Percentiles rank a stretch among this genome's conserved stretches.
Evolutionary conservation across 2,329 filamentous ascomycete genomes (phyloP).

Genomic region (Rhexocercosporidium sp.): DNA sequence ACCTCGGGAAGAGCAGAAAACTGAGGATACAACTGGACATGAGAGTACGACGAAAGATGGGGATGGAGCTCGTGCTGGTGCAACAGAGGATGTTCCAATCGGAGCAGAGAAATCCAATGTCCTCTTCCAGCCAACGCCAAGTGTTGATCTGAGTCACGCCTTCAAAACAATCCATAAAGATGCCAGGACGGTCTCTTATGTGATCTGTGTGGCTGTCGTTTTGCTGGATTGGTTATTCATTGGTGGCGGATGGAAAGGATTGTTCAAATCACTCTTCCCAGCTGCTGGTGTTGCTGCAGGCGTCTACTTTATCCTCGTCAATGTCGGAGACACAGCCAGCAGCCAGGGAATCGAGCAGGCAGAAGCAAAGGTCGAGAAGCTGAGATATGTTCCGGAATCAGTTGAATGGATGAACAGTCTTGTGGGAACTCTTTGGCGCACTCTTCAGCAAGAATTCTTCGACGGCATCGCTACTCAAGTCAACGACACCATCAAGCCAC

Average conservation of each 20-base stretch:
- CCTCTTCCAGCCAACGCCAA: slow-evolving; percentile 29
- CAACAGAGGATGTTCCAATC: slow-evolving; percentile 31
- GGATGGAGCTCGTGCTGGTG: slow-evolving; percentile 25
- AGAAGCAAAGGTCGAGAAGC: slow-evolving; percentile 27
- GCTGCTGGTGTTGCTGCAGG: slow-evolving; percentile 25
- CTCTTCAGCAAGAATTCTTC: slow-evolving; percentile 29
- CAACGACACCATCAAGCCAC: slow-evolving; percentile 31
- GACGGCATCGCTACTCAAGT: slow-evolving; percentile 27
- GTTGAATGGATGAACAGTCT: slow-evolving; percentile 33
- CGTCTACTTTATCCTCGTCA: slow-evolving; percentile 24
- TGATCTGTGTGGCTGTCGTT: slow-evolving; percentile 24
- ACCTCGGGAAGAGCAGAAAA: neutral
- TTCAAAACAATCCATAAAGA: slow-evolving; percentile 28
- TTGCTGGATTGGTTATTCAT: slow-evolving; percentile 30
- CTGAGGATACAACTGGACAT: slow-evolving; percentile 11
- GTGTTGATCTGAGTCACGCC: slow-evolving; percentile 25
- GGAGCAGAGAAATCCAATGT: slow-evolving; percentile 34
- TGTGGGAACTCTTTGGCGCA: slow-evolving; percentile 29
- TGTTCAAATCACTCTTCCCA: slow-evolving; percentile 28
- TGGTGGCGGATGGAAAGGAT: slow-evolving; percentile 26
- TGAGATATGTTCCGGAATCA: slow-evolving; percentile 29
- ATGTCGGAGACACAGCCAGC: slow-evolving; percentile 16
- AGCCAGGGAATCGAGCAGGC: slow-evolving; percentile 6
- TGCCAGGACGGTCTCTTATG: slow-evolving; percentile 20
- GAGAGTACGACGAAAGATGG: slow-evolving; percentile 10